Conservation (phyloP, 2,329 filamentous ascomycete species). For the Xylariaceae sp. region DNA sequence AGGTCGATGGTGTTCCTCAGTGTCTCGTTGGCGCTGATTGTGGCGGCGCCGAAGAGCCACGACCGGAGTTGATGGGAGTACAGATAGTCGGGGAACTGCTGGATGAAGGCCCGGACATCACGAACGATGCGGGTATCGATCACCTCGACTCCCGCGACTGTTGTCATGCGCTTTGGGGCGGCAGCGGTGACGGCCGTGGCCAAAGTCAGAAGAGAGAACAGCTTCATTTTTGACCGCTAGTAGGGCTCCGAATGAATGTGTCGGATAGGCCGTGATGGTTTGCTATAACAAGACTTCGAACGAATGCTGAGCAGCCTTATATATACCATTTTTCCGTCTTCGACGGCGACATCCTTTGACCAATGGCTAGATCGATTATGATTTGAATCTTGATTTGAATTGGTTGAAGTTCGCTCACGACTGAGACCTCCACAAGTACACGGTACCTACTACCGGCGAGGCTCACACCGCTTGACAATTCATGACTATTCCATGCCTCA, state of each 20-base stretch:
- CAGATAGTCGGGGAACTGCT: slow-evolving; percentile 17
- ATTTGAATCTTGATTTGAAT: background rate
- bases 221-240: slow-evolving; percentile 12
- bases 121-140: slow-evolving; percentile 21
- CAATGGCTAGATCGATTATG: background rate
- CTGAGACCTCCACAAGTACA: background rate
- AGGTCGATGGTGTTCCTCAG: slow-evolving; percentile 11
- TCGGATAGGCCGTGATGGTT: background rate
- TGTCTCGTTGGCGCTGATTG: slow-evolving; percentile 19
- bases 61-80: slow-evolving; percentile 19
- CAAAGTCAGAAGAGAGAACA: slow-evolving; percentile 12
- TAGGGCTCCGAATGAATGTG: background rate
- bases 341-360: no score
- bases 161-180: slow-evolving; percentile 9
- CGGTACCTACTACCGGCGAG: background rate
- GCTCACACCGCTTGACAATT: background rate
- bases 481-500: background rate
- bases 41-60: slow-evolving; percentile 20
- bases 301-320: background rate
- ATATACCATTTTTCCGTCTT: background rate
- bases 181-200: slow-evolving; percentile 6
- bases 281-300: background rate
- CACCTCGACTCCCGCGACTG: slow-evolving; percentile 19
- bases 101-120: slow-evolving; percentile 15
- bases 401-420: background rate